Evolutionary conservation across 768 basidiomycete genomes (phyloP).

Genomic region (Cubamyces sp.): DNA sequence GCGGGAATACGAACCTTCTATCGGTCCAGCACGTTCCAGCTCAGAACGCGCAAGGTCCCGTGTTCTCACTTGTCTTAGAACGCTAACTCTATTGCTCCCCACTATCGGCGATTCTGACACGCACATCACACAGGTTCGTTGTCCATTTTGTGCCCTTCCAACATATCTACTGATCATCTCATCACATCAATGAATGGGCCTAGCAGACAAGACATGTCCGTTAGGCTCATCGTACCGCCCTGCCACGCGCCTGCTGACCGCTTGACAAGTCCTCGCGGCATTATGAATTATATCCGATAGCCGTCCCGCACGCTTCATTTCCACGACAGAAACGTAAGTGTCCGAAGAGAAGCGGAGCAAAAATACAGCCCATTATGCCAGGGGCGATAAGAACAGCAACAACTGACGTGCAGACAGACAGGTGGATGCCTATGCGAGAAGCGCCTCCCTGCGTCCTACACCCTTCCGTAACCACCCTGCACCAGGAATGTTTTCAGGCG

Average conservation of each 20-base stretch:
- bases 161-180: slow-evolving; percentile 21
- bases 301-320: slow-evolving; percentile 1
- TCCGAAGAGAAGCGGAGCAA: slow-evolving; percentile 22
- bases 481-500: slow-evolving; percentile 57
- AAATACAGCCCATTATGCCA: slow-evolving; percentile 6
- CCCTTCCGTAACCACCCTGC: slow-evolving; percentile 59
- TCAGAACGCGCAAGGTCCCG: slow-evolving; percentile 15
- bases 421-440: slow-evolving; percentile 16
- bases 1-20: slow-evolving; percentile 8
- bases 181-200: slow-evolving; percentile 16
- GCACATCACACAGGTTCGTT: slow-evolving; percentile 8
- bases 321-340: slow-evolving; percentile 5
- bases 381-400: slow-evolving; percentile 22
- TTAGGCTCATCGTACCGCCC: slow-evolving; percentile 17
- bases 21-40: slow-evolving; percentile 18
- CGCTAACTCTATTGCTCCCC: slow-evolving; percentile 23
- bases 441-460: slow-evolving; percentile 37
- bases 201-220: slow-evolving; percentile 14
- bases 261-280: slow-evolving; percentile 16
- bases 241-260: slow-evolving; percentile 7
- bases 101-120: slow-evolving; percentile 19
- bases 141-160: not conserved
- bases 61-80: slow-evolving; percentile 21
- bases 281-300: slow-evolving; percentile 25
- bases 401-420: slow-evolving; percentile 17